Percentiles rank a stretch among this genome's conserved stretches.
These are phyloP conservation scores for Ampelocalamus luodianensis DNA, from an alignment of 176 grass and related monocot genomes.

Conservation along the genomic window DNA sequence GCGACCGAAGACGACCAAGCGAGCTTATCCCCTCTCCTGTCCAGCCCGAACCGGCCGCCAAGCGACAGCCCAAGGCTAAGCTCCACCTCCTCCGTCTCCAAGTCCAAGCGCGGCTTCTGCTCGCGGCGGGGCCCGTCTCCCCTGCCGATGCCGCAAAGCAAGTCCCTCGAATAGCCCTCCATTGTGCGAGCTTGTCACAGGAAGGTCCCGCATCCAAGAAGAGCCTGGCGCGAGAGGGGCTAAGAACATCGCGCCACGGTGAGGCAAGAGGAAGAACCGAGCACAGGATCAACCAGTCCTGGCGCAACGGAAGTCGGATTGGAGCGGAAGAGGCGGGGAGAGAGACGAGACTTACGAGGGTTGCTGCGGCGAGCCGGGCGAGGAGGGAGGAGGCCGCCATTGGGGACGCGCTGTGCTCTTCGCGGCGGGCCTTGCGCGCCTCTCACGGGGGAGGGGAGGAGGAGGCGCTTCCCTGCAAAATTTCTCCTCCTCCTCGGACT, in stretches of 20 bases:
- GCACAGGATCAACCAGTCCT: neutral
- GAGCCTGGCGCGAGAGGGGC: neutral
- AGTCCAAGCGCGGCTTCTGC: neutral
- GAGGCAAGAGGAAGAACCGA: conserved; percentile 18
- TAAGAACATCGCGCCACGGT: conserved; percentile 7
- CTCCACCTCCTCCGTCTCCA: conserved; percentile 55
- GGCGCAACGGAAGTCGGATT: neutral
- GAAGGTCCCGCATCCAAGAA: conserved; percentile 31
- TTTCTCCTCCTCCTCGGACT: conserved; percentile 10
- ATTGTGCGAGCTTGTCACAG: conserved; percentile 1
- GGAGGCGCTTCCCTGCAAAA: conserved; percentile 15
- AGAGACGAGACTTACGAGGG: conserved; percentile 35
- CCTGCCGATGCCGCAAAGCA: conserved; percentile 26
- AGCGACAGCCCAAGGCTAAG: conserved; percentile 78
- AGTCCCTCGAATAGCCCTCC: conserved; percentile 51
- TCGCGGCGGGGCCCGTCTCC: neutral
- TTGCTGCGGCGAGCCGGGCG: neutral
- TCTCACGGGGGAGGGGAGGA: neutral
- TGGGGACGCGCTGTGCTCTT: conserved; percentile 9
- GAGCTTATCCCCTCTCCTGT: conserved; percentile 41
- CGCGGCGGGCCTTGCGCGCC: conserved; percentile 22
- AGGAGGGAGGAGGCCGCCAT: conserved; percentile 43
- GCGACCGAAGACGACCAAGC: conserved; percentile 62
- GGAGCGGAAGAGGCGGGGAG: neutral
- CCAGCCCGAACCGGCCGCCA: conserved; percentile 59